Evolutionary conservation across 2,329 filamentous ascomycete species (phyloP).

Genomic region (Sporothrix pseudoabietina): DNA sequence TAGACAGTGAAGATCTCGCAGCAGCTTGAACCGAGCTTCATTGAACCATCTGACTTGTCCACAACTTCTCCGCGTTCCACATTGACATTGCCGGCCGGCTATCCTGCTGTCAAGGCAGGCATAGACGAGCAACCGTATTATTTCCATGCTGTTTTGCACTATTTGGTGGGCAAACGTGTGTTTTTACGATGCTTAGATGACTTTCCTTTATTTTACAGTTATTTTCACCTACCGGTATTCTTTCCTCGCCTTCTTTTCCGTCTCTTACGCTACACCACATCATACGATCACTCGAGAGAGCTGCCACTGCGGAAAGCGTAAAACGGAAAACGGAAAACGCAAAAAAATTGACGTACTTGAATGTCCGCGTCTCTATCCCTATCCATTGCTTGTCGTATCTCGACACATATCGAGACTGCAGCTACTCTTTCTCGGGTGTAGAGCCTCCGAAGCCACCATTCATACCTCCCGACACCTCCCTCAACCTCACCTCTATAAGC

Average conservation of each 20-base stretch:
- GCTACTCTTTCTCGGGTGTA: neutral
- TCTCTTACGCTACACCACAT: neutral
- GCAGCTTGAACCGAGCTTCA: neutral
- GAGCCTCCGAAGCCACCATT: neutral
- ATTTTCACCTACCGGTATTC: neutral
- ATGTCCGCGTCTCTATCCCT: neutral
- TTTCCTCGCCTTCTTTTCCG: neutral
- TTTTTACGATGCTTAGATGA: neutral
- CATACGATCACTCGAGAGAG: neutral
- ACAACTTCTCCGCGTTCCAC: neutral
- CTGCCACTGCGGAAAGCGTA: neutral
- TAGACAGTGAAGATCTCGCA: neutral
- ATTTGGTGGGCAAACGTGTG: neutral
- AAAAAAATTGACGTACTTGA: neutral
- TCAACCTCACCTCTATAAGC: neutral
- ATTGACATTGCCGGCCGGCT: neutral
- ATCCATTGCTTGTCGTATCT: slow-evolving; percentile 7
- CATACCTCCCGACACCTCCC: neutral
- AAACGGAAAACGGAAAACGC: neutral
- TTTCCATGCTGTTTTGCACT: neutral
- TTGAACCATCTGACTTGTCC: neutral
- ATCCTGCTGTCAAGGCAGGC: neutral
- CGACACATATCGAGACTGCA: neutral
- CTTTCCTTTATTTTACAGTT: neutral
- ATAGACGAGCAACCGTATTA: neutral